Conservation (phyloP, 2,329 filamentous ascomycete species). For the Aspergillus novoparasiticus region DNA sequence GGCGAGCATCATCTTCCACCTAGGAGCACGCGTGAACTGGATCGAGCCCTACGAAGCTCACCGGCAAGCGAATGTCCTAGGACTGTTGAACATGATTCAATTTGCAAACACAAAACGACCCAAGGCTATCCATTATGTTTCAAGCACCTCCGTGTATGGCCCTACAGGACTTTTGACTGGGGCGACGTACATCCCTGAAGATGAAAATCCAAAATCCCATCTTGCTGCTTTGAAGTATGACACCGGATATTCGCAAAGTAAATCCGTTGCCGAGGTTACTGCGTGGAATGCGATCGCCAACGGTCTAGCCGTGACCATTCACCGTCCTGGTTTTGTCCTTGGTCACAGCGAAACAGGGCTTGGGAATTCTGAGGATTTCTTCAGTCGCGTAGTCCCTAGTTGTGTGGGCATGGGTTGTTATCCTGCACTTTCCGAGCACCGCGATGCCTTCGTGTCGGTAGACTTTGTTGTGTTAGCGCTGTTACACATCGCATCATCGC, state of each 20-base stretch:
- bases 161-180: constrained; percentile 6
- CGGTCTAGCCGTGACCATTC: constrained; percentile 17
- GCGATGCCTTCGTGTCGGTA: constrained; percentile 11
- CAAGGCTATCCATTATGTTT: constrained; percentile 16
- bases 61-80: constrained; percentile 6
- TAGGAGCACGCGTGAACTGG: constrained; percentile 11
- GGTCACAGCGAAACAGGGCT: constrained; percentile 17
- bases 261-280: constrained; percentile 18
- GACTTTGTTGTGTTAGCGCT: constrained; percentile 14
- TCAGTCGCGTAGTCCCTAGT: constrained; percentile 13
- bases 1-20: constrained; percentile 13
- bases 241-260: constrained; percentile 17
- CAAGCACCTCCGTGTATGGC: constrained; percentile 14
- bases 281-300: constrained; percentile 18
- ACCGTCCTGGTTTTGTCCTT: constrained; percentile 16
- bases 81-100: constrained; percentile 6
- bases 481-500: constrained; percentile 9
- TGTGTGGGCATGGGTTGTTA: constrained; percentile 15
- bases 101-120: constrained; percentile 10
- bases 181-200: constrained; percentile 3
- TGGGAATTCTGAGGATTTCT: constrained; percentile 10
- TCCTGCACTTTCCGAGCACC: constrained; percentile 3
- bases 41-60: constrained; percentile 11
- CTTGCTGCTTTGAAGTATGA: constrained; percentile 1
- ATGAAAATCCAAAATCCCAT: constrained; percentile 4